Conservation (phyloP, 23 red algal species). For the Cyanidioschyzon merolae region DNA sequence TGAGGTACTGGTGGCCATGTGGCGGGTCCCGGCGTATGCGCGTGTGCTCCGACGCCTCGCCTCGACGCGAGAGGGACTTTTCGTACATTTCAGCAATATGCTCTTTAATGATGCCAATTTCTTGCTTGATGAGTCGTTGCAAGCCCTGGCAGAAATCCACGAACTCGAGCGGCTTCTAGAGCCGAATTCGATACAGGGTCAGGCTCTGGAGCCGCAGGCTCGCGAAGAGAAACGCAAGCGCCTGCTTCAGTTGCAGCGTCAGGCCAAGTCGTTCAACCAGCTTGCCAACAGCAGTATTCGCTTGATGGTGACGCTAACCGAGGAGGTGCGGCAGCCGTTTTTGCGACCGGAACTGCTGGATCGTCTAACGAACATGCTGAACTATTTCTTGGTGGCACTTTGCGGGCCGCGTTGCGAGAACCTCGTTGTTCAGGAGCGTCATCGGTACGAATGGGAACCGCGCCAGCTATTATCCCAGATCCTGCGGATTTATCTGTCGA, state of each 20-base stretch:
- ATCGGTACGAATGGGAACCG: slow-evolving; percentile 78
- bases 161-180: slow-evolving; percentile 37
- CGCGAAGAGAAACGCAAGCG: slow-evolving; percentile 63
- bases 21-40: slow-evolving; percentile 65
- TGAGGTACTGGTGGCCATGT: slow-evolving; percentile 57
- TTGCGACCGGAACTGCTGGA: slow-evolving; percentile 79
- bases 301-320: slow-evolving; percentile 66
- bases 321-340: slow-evolving; percentile 63
- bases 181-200: slow-evolving; percentile 34
- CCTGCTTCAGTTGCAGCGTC: slow-evolving; percentile 54
- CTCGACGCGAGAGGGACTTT: slow-evolving; percentile 34
- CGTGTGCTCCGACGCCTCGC: slow-evolving; percentile 51
- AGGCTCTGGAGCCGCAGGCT: slow-evolving; percentile 32
- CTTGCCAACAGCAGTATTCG: slow-evolving; percentile 72
- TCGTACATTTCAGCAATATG: slow-evolving; percentile 93
- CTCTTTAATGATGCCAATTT: slow-evolving; percentile 94
- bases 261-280: slow-evolving; percentile 52
- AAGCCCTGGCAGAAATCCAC: slow-evolving; percentile 61
- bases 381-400: slow-evolving; percentile 77
- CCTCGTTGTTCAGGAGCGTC: slow-evolving; percentile 56
- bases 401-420: slow-evolving; percentile 55
- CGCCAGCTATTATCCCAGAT: slow-evolving; percentile 53
- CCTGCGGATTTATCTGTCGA: slow-evolving; percentile 44
- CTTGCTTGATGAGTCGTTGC: slow-evolving; percentile 69
- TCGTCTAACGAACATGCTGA: slow-evolving; percentile 83